Evolutionary conservation across 1,284 basidiomycete genomes (phyloP), one percentile per base, ranked within the genome.

Genomic region (Trichosporon coremiiforme): DNA sequence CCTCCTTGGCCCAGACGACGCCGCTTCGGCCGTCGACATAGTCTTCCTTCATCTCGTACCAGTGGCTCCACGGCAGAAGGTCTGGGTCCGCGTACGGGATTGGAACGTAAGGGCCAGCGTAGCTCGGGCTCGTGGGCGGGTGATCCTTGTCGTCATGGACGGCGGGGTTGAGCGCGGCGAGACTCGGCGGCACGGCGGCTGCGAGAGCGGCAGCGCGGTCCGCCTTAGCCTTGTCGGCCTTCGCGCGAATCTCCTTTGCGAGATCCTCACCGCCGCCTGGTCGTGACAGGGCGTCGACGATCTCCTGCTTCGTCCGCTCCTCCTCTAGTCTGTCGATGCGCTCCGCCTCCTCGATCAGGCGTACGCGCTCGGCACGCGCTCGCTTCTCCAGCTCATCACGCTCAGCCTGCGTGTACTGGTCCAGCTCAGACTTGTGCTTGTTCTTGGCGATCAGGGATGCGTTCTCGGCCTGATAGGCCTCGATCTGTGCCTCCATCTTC

Each of bases 401-500:
- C 77, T 93, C 91, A 66, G 86, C 85, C 20, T 78, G 78, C 53
- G 78, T 75, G 41, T 75, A 68, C 63, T 70, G 70, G 64, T 80
- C 80, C 62, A 75, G 89, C 85, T 66, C 91, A 87, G 50, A 86
- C 85, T 66, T 94, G 90, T 75, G 91, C 88, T 74, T 92, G 89
- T 79, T 89, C 87, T 36, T 91, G 84, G 92, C 90, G 70, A 93
- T 96, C 33, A 91, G 82, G 0, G 88, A 86, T 1, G 90, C 90
- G 78, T 97, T 97, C 74, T 92, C 90, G 29, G 87, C 87, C 65
- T 91, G 89, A 82, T 93, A 95, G 66, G 87, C 87, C 1, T 88
- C 87, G 68, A 99, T 92, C 47, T 91, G 89, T 9, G 89, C 89
- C 85, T 98, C 94, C 0, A 95, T 98, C 74, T 90, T 86, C 15